Conservation (phyloP, 257 asterid species). For the Primulina eburnea region DNA sequence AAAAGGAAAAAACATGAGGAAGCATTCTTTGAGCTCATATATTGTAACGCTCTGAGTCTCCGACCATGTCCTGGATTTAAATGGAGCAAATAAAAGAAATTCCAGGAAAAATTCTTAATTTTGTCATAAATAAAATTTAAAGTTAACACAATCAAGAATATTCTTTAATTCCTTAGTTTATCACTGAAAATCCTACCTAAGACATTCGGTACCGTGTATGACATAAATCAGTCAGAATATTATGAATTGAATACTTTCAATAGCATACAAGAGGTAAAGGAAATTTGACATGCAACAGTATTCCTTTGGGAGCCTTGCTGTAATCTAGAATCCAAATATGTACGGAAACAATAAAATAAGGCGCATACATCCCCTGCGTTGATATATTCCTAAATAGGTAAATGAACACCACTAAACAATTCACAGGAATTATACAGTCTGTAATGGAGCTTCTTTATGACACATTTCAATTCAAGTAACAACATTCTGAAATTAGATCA, state of each 20-base stretch:
- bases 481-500: background rate
- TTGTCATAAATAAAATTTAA: conserved; percentile 12
- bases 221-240: background rate
- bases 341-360: background rate
- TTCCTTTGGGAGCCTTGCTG: conserved; percentile 2
- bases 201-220: background rate
- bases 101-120: conserved; percentile 4
- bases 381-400: conserved; percentile 1
- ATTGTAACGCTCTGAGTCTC: background rate
- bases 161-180: background rate
- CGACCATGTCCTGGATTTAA: background rate
- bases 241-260: background rate
- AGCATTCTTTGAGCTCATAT: conserved; percentile 1
- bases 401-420: conserved; percentile 8
- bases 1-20: background rate
- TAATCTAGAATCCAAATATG: conserved; percentile 4
- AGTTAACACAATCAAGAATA: background rate
- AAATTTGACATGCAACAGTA: background rate
- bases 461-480: conserved; percentile 14
- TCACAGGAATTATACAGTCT: conserved; percentile 6
- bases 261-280: background rate
- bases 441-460: background rate
- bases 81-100: conserved; percentile 9
- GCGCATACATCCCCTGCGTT: background rate
- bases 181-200: background rate